Evolutionary conservation across 2,329 filamentous ascomycete species (phyloP).

Genomic region (Escovopsis sp.): DNA sequence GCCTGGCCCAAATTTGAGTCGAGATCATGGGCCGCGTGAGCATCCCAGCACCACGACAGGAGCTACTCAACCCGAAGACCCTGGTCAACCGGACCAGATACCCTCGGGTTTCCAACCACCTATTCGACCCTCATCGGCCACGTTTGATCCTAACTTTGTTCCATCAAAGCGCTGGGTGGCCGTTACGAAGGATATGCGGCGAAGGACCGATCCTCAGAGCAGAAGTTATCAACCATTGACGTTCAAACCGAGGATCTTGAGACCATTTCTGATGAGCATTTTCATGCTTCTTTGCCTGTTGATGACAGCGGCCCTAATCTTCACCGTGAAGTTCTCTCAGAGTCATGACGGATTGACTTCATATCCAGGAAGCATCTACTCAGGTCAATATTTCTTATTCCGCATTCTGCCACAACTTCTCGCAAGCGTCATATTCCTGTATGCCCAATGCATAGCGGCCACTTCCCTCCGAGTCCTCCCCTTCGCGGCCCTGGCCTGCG

Average conservation of each 20-base stretch:
- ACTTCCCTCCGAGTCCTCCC: constrained; percentile 66
- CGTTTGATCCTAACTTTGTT: constrained; percentile 1
- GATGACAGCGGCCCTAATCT: constrained; percentile 59
- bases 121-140: constrained; percentile 1
- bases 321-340: constrained; percentile 55
- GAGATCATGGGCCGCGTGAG: no score
- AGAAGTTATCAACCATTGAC: constrained; percentile 37
- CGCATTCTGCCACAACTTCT: constrained; percentile 71
- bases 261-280: constrained; percentile 45
- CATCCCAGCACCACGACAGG: constrained; percentile 1
- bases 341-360: constrained; percentile 48
- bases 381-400: constrained; percentile 69
- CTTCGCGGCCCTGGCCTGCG: constrained; percentile 61
- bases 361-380: constrained; percentile 53
- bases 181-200: constrained; percentile 19
- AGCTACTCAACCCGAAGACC: not conserved
- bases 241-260: constrained; percentile 58
- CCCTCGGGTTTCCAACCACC: not conserved
- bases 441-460: constrained; percentile 58
- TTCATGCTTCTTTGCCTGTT: constrained; percentile 48
- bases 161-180: constrained; percentile 16
- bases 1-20: not conserved
- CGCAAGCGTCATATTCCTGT: constrained; percentile 57
- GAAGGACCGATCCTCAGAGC: constrained; percentile 24
- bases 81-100: not conserved